phyloP scores from a whole-genome alignment of 2,329 filamentous ascomycete genomes.

The Alternaria alternata region DNA sequence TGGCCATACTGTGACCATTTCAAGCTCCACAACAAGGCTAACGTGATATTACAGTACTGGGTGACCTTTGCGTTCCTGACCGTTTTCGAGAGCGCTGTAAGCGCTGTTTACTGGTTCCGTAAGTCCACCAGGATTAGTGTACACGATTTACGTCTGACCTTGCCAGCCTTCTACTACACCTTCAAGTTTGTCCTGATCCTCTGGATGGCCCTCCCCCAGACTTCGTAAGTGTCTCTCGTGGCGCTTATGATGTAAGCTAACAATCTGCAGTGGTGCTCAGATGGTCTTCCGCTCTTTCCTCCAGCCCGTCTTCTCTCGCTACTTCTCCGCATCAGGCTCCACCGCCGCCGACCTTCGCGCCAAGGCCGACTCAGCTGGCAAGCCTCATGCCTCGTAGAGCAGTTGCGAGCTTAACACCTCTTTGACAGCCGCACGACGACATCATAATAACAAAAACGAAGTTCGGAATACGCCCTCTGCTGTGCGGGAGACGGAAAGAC shows the following conservation, averaged over 20 bases:
- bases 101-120: slow-evolving; percentile 89
- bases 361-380: slow-evolving; percentile 76
- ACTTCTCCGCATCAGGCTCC: slow-evolving; percentile 77
- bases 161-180: slow-evolving; percentile 91
- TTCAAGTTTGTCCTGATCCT: slow-evolving; percentile 99
- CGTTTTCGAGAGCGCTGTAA: slow-evolving; percentile 82
- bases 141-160: slow-evolving; percentile 19
- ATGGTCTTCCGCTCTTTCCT: slow-evolving; percentile 97
- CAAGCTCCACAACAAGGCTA: slow-evolving; percentile 18
- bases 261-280: slow-evolving; percentile 78
- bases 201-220: slow-evolving; percentile 96
- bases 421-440: slow-evolving; percentile 44
- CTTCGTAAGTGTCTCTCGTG: slow-evolving; percentile 72
- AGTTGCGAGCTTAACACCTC: slow-evolving; percentile 23
- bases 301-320: slow-evolving; percentile 87
- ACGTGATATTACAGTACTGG: slow-evolving; percentile 70
- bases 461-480: slow-evolving; percentile 17
- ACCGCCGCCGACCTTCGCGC: slow-evolving; percentile 88
- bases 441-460: slow-evolving; percentile 15
- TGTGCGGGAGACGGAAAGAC: slow-evolving; percentile 13
- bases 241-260: slow-evolving; percentile 15
- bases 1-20: background rate
- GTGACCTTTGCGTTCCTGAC: slow-evolving; percentile 85
- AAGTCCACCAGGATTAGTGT: slow-evolving; percentile 25
- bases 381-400: slow-evolving; percentile 46